These are phyloP conservation scores for Leucosporidium creatinivorum DNA, from an alignment of 768 basidiomycete genomes.

Conservation along the genomic window DNA sequence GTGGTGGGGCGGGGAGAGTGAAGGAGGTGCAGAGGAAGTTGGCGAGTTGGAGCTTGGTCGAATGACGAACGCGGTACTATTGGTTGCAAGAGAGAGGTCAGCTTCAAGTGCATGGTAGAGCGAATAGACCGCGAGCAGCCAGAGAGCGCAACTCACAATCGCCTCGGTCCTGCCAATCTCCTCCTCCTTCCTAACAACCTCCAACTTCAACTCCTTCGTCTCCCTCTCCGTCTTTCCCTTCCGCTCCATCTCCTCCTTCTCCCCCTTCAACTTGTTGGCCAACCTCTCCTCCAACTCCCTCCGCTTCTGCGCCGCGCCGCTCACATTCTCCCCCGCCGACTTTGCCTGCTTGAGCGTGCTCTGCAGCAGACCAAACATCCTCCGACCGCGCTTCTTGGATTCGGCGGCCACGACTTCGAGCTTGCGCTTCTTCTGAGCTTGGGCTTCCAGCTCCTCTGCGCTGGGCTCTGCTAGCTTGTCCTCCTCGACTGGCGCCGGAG, in stretches of 20 bases:
- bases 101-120: not conserved
- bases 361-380: slow-evolving; percentile 11
- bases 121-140: not conserved
- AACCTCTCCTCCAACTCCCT: slow-evolving; percentile 32
- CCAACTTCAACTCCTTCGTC: slow-evolving; percentile 17
- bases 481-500: too few relatives aligned
- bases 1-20: slow-evolving; percentile 9
- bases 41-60: slow-evolving; percentile 33
- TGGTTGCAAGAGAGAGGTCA: not conserved
- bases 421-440: slow-evolving; percentile 8
- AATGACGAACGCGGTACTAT: slow-evolving; percentile 34
- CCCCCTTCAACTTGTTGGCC: slow-evolving; percentile 21
- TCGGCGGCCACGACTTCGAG: slow-evolving; percentile 2
- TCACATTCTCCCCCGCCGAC: not conserved
- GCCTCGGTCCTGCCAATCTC: slow-evolving; percentile 18
- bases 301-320: slow-evolving; percentile 10
- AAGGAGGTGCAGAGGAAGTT: slow-evolving; percentile 36
- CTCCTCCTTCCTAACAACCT: slow-evolving; percentile 28
- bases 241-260: slow-evolving; percentile 14
- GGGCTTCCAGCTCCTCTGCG: not conserved
- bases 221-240: slow-evolving; percentile 13
- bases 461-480: not conserved
- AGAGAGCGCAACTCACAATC: slow-evolving; percentile 22
- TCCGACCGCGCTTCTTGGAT: slow-evolving; percentile 14
- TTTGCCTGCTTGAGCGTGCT: slow-evolving; percentile 1